Conservation (phyloP, 345 rosid species). For the Sapria himalayana region DNA sequence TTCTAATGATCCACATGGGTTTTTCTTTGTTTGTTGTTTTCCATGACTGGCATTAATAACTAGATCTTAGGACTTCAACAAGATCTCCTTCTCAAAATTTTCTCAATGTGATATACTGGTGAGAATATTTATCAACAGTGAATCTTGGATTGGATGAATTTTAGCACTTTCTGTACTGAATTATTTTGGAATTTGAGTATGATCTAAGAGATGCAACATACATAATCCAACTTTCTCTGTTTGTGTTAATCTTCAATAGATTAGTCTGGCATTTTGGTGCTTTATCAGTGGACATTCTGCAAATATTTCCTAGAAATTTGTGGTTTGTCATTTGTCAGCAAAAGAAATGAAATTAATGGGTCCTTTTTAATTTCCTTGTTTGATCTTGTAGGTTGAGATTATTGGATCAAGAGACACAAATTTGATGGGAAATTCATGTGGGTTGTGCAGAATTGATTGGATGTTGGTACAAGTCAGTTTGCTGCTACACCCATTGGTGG, state of each 20-base stretch:
- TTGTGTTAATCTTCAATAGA: conserved; percentile 6
- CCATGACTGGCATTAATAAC: neutral
- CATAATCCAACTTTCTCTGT: conserved; percentile 2
- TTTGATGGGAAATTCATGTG: conserved; percentile 8
- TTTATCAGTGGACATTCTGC: too few relatives aligned
- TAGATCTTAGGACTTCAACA: conserved; percentile 7
- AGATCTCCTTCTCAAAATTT: conserved; percentile 4
- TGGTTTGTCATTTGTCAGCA: neutral
- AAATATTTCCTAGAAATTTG: conserved; percentile 2
- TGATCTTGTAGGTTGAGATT: neutral
- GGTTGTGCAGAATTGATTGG: conserved; percentile 14
- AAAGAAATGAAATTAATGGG: neutral
- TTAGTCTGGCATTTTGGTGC: too few relatives aligned
- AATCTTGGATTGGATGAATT: neutral
- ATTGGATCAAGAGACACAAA: conserved; percentile 2
- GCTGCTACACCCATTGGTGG: conserved; percentile 17
- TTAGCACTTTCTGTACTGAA: neutral
- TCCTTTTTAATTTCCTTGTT: neutral
- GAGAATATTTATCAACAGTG: neutral
- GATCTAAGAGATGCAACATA: conserved; percentile 5
- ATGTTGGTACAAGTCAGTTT: conserved; percentile 8
- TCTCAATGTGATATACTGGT: neutral
- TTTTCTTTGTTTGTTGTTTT: conserved; percentile 4
- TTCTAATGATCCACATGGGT: too few relatives aligned
- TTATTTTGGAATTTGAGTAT: neutral